These are phyloP conservation scores for Dothiorella sarmentorum DNA, from an alignment of 2,329 filamentous ascomycete species.

Conservation along the genomic window DNA sequence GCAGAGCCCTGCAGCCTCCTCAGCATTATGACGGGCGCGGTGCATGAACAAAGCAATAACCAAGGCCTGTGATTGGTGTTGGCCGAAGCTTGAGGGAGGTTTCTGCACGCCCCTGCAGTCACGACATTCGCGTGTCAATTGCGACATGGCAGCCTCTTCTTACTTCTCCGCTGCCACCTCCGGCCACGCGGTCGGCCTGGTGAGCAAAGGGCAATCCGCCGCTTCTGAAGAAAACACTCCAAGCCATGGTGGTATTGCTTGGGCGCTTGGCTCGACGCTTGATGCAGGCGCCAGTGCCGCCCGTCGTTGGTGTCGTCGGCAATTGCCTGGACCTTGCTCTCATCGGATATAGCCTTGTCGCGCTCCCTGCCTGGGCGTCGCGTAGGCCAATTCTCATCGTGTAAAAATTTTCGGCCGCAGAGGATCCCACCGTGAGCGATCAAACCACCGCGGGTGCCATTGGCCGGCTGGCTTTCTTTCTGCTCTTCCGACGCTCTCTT, in stretches of 20 bases:
- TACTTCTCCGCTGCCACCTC: background rate
- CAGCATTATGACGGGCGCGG: background rate
- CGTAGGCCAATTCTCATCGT: background rate
- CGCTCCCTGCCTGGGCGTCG: background rate
- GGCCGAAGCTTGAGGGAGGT: background rate
- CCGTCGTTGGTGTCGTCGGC: background rate
- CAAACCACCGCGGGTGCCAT: background rate
- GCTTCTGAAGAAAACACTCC: background rate
- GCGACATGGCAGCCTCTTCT: background rate
- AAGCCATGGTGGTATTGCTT: background rate
- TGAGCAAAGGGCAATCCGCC: background rate
- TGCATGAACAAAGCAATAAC: background rate
- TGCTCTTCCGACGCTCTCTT: background rate
- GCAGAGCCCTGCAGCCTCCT: background rate
- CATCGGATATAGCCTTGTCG: background rate
- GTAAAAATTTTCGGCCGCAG: background rate
- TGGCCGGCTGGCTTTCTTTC: background rate
- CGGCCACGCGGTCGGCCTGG: too few relatives aligned
- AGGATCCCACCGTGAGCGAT: background rate
- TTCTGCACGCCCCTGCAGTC: slow-evolving; percentile 3
- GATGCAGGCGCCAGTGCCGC: background rate
- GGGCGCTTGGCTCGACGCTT: background rate
- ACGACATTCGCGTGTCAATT: slow-evolving; percentile 12
- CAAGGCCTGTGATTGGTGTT: slow-evolving; percentile 10
- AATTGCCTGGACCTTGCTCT: background rate